Evolutionary conservation across 352 stramenopile genomes (phyloP).

Genomic region (Phytophthora fragariae): DNA sequence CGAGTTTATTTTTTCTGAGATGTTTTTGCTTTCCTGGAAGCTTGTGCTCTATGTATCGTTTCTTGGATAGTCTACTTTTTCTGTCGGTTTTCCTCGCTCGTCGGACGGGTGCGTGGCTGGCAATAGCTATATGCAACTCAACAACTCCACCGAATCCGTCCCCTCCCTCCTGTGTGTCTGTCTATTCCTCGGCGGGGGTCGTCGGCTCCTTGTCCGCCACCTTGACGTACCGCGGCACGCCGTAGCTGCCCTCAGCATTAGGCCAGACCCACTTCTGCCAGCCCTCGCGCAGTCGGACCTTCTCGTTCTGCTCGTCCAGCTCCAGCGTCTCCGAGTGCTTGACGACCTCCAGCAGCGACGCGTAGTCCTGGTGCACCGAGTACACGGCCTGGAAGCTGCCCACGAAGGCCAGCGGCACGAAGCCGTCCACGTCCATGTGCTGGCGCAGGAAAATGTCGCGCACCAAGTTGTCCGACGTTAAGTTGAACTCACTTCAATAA

Average conservation of each 20-base stretch:
- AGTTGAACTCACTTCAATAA: constrained; percentile 85
- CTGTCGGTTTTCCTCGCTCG: constrained; percentile 23
- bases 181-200: constrained; percentile 39
- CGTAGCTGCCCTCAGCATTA: constrained; percentile 85
- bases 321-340: constrained; percentile 73
- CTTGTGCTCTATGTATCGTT: constrained; percentile 40
- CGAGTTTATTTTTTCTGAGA: constrained; percentile 22
- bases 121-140: constrained; percentile 35
- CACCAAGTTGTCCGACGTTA: constrained; percentile 85
- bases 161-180: background rate
- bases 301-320: constrained; percentile 91
- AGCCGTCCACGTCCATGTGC: constrained; percentile 91
- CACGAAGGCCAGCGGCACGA: constrained; percentile 89
- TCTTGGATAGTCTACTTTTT: constrained; percentile 39
- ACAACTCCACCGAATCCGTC: constrained; percentile 12
- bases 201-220: constrained; percentile 40
- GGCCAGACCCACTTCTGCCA: constrained; percentile 93
- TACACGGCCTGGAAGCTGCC: constrained; percentile 91
- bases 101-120: constrained; percentile 1
- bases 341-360: constrained; percentile 78
- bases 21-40: constrained; percentile 16
- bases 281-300: constrained; percentile 84
- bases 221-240: constrained; percentile 92
- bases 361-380: constrained; percentile 86
- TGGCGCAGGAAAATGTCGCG: constrained; percentile 86